phyloP scores from a whole-genome alignment of 805 yeast genomes.

The Candida coquimbonensis region DNA sequence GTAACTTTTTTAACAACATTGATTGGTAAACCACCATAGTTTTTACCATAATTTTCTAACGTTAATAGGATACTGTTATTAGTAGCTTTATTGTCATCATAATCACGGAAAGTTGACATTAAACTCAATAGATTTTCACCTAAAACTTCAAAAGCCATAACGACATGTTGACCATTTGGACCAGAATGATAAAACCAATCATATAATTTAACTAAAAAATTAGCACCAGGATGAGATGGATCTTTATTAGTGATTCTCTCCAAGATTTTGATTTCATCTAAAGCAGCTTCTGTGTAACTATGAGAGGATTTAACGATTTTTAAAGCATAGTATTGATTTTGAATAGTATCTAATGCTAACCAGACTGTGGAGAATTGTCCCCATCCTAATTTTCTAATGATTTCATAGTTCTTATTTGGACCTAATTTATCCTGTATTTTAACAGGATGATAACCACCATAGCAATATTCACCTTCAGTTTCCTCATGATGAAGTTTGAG shows the following conservation, averaged over 20 bases:
- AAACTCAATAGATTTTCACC: conserved; percentile 54
- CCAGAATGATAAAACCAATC: conserved; percentile 53
- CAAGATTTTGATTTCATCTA: conserved; percentile 52
- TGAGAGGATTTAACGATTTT: conserved; percentile 51
- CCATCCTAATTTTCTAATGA: conserved; percentile 59
- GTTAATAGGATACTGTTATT: neutral
- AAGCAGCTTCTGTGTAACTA: conserved; percentile 54
- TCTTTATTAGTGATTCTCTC: conserved; percentile 26
- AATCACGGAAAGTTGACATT: conserved; percentile 32
- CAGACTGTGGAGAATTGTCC: conserved; percentile 72
- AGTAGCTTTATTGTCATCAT: neutral
- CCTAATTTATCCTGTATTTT: conserved; percentile 48
- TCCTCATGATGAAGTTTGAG: conserved; percentile 33
- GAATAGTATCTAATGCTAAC: conserved; percentile 40
- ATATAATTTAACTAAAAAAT: conserved; percentile 43
- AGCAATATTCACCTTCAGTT: conserved; percentile 42
- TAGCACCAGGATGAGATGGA: conserved; percentile 41
- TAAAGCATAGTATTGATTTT: conserved; percentile 47
- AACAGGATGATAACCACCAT: conserved; percentile 64
- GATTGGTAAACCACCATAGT: conserved; percentile 49
- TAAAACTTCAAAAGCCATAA: conserved; percentile 60
- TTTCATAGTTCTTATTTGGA: conserved; percentile 34
- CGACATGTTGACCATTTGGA: conserved; percentile 57
- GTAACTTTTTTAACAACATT: conserved; percentile 48
- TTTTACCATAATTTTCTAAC: conserved; percentile 25